Conservation (phyloP, 108 stramenopile species). For the Discostella stelligeroides region DNA sequence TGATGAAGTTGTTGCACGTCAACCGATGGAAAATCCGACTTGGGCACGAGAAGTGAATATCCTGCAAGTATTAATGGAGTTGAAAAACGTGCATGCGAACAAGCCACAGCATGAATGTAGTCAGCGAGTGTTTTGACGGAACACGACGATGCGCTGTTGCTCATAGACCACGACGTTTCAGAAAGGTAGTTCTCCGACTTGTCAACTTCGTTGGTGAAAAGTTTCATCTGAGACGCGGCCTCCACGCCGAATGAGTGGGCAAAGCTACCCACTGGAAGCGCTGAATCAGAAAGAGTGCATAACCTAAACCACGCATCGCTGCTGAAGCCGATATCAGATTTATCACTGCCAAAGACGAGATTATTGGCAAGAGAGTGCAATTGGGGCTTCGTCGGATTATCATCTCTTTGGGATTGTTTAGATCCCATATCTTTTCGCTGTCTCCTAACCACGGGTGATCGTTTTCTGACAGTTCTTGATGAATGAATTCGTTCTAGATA, state of each 20-base stretch:
- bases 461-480: conserved; percentile 28
- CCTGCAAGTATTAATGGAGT: conserved; percentile 65
- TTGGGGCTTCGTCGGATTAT: conserved; percentile 8
- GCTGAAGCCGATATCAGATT: conserved; percentile 3
- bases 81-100: conserved; percentile 61
- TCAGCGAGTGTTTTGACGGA: conserved; percentile 32
- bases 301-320: conserved; percentile 40
- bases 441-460: no score
- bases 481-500: conserved; percentile 49
- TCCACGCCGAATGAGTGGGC: conserved; percentile 87
- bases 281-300: conserved; percentile 69
- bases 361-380: conserved; percentile 16
- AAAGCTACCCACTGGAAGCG: conserved; percentile 82
- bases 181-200: neutral
- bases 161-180: conserved; percentile 8
- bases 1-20: conserved; percentile 21
- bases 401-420: neutral
- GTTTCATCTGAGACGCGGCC: conserved; percentile 74
- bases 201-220: conserved; percentile 36
- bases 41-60: conserved; percentile 44
- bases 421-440: no score
- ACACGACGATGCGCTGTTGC: conserved; percentile 16
- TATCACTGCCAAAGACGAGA: conserved; percentile 28
- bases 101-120: conserved; percentile 66
- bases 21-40: neutral